Evolutionary conservation across 2,329 filamentous ascomycete genomes (phyloP).

Genomic region (Hymenoscyphus scutula): DNA sequence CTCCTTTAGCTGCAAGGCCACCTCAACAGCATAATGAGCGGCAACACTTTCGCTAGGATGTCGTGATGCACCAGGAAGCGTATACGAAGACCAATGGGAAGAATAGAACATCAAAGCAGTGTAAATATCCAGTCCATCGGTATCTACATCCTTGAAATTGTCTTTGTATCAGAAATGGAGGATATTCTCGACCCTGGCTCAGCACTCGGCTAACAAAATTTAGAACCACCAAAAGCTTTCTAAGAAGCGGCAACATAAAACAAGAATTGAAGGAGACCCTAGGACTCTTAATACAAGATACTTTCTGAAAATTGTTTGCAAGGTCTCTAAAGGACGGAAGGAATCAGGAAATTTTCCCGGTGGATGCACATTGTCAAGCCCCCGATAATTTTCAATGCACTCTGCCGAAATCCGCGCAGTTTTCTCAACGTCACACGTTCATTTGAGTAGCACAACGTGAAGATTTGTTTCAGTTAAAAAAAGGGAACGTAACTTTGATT

Average conservation of each 20-base stretch:
- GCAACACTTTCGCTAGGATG: neutral
- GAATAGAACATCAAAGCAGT: neutral
- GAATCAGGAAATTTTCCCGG: neutral
- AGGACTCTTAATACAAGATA: neutral
- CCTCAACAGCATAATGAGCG: neutral
- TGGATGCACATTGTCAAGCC: neutral
- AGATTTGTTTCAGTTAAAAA: neutral
- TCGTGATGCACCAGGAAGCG: neutral
- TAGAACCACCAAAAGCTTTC: no score
- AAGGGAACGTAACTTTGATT: neutral
- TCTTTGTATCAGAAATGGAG: neutral
- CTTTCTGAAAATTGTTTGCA: neutral
- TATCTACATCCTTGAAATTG: neutral
- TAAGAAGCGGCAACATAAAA: neutral
- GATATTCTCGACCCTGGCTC: neutral
- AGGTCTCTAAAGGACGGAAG: neutral
- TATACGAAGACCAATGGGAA: neutral
- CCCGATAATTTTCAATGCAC: slow-evolving; percentile 5
- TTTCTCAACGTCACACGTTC: neutral
- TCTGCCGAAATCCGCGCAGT: slow-evolving; percentile 23
- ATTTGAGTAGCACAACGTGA: neutral
- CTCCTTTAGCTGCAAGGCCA: neutral
- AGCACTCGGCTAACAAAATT: neutral
- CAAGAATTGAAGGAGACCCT: neutral
- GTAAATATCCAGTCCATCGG: neutral